Percentiles rank a stretch among this genome's conserved stretches.
Conservation (phyloP, 1,284 basidiomycete genomes). For the Pisolithus thermaeus region DNA sequence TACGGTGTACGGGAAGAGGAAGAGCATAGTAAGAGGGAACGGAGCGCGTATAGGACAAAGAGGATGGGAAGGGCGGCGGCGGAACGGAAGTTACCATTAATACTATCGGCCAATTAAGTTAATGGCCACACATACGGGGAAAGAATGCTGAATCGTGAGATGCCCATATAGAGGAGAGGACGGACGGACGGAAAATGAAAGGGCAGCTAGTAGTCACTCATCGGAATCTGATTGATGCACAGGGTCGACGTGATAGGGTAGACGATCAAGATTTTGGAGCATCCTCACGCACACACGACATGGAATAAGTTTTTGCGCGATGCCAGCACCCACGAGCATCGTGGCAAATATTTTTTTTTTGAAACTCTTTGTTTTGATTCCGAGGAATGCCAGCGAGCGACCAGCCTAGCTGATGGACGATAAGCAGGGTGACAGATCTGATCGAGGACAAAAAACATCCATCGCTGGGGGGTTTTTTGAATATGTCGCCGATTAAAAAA, state of each 20-base stretch:
- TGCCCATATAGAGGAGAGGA: conserved; percentile 10
- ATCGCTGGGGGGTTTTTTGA: conserved; percentile 7
- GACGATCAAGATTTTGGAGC: conserved; percentile 27
- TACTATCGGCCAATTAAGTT: conserved; percentile 19
- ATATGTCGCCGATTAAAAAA: conserved; percentile 27
- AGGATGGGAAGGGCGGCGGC: conserved; percentile 2
- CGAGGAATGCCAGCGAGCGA: conserved; percentile 8
- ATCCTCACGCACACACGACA: conserved; percentile 20
- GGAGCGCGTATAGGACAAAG: conserved; percentile 1
- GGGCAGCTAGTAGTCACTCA: conserved; percentile 7
- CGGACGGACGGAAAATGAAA: conserved; percentile 26
- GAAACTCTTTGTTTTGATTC: conserved; percentile 6
- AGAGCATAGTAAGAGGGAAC: not conserved
- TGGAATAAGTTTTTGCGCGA: conserved; percentile 16
- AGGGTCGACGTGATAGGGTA: conserved; percentile 34
- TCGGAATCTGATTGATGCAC: conserved; percentile 30
- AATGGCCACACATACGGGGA: conserved; percentile 13
- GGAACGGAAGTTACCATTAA: conserved; percentile 9
- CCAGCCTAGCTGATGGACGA: not conserved
- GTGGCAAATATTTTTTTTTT: not conserved
- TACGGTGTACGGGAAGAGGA: not conserved
- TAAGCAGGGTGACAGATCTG: not conserved
- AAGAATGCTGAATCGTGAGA: conserved; percentile 18
- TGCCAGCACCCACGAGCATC: conserved; percentile 18
- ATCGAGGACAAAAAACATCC: not conserved